Evolutionary conservation across 78 protist species (phyloP), one percentile per base, ranked within the genome.

Genomic region (Parvularia atlantis): DNA sequence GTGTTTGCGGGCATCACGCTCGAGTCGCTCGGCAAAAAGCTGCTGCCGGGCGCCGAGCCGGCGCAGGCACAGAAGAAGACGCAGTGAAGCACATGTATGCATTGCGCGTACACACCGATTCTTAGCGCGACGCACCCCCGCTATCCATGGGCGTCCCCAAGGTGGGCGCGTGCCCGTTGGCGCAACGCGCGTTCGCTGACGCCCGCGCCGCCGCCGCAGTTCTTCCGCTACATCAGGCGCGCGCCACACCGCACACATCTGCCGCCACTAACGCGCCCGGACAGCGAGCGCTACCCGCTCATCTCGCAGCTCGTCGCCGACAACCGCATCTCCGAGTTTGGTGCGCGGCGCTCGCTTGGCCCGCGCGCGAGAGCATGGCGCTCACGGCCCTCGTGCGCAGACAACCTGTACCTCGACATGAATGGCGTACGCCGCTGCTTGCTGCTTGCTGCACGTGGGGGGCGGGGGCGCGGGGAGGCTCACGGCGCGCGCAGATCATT

Each of bases 321-420:
- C 31, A 52, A 46, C 31, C 50, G 63, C n/a, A 44, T 73, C 24
- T 50, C 69, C n/a, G 72, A n/a, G 22, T 73, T 61, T 19, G 68
- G 60, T 44, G 10, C 17, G 60, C 28, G 13, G 39, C 36, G n/a
- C 31, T 41, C 28, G 56, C 44, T 35, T 37, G 20, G 22, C 57
- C 22, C 22, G 20, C 57, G 20, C 22, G 57, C 57, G 20, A 22
- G 22, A 26, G 31, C 20, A 20, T 53, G 57, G 57, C 22, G 22
- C 22, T 20, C 22, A 26, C 57, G 20, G 20, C 20, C 22, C 22
- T 20, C n/a, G 58, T 30, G 19, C 44, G 5, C 72, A 50, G 76
- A 75, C 54, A 75, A 75, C 5, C 66, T 75, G 7, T 75, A 75
- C 57, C 58, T 75, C 31, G 80, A 75, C 54, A 75, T 75, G 80